Percentiles rank a stretch among this genome's conserved stretches.
Conservation (phyloP, 2,329 filamentous ascomycete genomes). For the Aureobasidium sp. region DNA sequence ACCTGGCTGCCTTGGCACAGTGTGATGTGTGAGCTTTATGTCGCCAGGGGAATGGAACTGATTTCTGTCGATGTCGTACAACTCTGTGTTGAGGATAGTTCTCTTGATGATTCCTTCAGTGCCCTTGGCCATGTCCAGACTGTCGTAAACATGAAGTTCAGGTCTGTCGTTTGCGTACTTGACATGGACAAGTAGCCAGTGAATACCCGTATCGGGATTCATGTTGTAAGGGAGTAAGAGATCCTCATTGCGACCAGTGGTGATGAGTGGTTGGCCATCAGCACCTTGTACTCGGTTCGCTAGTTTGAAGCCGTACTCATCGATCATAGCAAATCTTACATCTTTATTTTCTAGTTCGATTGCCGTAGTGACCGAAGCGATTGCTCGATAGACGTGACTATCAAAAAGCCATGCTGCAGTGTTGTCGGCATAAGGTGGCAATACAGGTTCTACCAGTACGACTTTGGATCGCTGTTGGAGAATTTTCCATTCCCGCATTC, state of each 20-base stretch:
- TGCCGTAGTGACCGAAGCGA: neutral
- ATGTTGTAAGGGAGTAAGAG: neutral
- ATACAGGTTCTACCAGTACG: neutral
- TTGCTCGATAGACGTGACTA: neutral
- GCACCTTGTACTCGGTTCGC: neutral
- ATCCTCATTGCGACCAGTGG: neutral
- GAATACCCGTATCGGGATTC: neutral
- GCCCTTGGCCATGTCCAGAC: neutral
- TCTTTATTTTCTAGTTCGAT: neutral
- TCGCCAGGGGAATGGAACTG: neutral
- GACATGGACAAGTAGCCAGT: constrained; percentile 2
- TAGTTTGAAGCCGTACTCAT: neutral
- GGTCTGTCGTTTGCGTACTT: neutral
- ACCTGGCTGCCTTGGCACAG: neutral
- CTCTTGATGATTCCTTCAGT: neutral
- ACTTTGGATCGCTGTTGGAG: neutral
- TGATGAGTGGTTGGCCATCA: neutral
- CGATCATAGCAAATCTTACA: neutral
- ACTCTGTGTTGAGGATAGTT: neutral
- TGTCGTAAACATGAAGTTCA: neutral
- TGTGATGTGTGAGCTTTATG: neutral
- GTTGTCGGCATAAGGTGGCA: neutral
- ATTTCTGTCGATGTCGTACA: neutral
- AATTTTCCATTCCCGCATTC: neutral
- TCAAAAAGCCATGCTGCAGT: neutral